Base-by-base conservation (phyloP, 495 filamentous ascomycete genomes). In the Lasiosphaeria hispida region DNA sequence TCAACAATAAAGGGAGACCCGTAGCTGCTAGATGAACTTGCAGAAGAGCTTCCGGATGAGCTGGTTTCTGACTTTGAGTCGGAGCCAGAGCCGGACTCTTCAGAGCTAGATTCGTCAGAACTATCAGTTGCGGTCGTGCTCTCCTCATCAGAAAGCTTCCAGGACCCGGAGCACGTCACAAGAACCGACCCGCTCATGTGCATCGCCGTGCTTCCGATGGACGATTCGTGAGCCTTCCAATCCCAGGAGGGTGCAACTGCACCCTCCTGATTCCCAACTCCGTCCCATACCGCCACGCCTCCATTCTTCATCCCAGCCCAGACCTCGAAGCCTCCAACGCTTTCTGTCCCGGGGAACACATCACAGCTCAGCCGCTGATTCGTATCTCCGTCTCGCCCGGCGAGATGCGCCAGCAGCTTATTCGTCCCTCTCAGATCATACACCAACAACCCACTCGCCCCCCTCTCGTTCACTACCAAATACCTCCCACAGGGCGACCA, bases 401-500 rank as follows among this genome's bases (percentile, higher is more conserved):
- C 75, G 50, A 97, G 74, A 72, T 81, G 85, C 13, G 84, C 86
- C 7, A 98, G 74, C 63, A 87, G 69, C 62, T 83, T 79, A 0
- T 87, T 82, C 7, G 83, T 82, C 5, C 87, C 87, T 11, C 95
- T 80, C 30, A 97, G 77, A 73, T 98, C 94, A 73, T 92, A 97
- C 2, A 96, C 80, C 49, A 89, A 68, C 9, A 96, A 68, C 6
- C 85, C 87, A 39, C 82, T 77, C 49, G 90, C 87, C 63, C 83
- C 84, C 36, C 95, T 81, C 77, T 97, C 95, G n/a, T 85, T 88
- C 13, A 96, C 83, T 63, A 90, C 86, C 35, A 98, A 72, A 72
- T 96, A 97, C 58, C 84, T 76, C n/a, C 90, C 93, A 74, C 91
- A 93, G 0, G 84, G 81, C 62, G 88, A 93, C 92, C 91, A 96